These are phyloP conservation scores for Singerocomus inundabilis DNA, from an alignment of 1,284 basidiomycete species.

Conservation along the genomic window DNA sequence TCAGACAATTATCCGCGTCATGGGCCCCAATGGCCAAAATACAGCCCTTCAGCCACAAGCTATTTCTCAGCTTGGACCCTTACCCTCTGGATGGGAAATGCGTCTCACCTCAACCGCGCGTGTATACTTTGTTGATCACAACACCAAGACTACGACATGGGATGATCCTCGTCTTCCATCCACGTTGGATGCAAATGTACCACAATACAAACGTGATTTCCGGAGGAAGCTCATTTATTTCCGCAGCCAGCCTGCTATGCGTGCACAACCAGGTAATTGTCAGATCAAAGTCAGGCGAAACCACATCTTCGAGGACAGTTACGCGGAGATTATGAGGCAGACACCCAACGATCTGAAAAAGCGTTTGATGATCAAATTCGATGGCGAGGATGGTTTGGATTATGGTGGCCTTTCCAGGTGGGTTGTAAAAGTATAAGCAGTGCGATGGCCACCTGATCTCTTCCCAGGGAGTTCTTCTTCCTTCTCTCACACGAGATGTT, in stretches of 20 bases:
- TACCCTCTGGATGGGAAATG: constrained; percentile 98
- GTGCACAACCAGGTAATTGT: constrained; percentile 87
- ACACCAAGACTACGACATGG: constrained; percentile 98
- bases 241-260: constrained; percentile 90
- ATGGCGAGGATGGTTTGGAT: constrained; percentile 94
- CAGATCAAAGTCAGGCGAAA: constrained; percentile 93
- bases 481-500: constrained; percentile 94
- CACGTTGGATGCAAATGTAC: constrained; percentile 83
- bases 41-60: constrained; percentile 82
- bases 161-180: constrained; percentile 91
- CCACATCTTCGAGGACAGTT: constrained; percentile 94
- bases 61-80: constrained; percentile 86
- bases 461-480: constrained; percentile 75
- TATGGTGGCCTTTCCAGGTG: constrained; percentile 91
- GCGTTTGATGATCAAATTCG: constrained; percentile 96
- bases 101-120: constrained; percentile 90
- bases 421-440: constrained; percentile 19
- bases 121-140: constrained; percentile 97
- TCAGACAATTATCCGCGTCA: constrained; percentile 86
- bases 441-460: constrained; percentile 15
- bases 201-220: constrained; percentile 97
- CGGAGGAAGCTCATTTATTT: constrained; percentile 96
- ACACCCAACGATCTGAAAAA: constrained; percentile 94
- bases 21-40: constrained; percentile 85
- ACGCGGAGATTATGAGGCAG: constrained; percentile 95